phyloP scores from a whole-genome alignment of 1,284 basidiomycete genomes.

The Apiotrichum domesticum region DNA sequence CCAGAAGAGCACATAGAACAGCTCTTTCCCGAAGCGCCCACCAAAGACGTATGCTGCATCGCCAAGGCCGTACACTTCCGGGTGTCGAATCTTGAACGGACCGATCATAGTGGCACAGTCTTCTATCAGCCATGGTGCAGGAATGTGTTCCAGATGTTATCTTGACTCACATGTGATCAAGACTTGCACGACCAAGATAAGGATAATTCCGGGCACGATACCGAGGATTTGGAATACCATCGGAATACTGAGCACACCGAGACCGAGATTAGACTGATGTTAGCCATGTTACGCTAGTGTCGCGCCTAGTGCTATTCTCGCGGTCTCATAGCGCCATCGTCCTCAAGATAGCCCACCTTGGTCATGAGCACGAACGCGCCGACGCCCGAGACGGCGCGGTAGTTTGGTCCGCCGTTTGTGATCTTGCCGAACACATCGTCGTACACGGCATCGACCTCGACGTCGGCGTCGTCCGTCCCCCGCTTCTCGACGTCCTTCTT shows the following conservation, averaged over 20 bases:
- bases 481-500: too few relatives aligned
- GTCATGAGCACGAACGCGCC: slow-evolving; percentile 12
- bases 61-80: slow-evolving; percentile 17
- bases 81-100: slow-evolving; percentile 17
- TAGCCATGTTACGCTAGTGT: neutral
- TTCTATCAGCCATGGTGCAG: neutral
- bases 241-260: slow-evolving; percentile 29
- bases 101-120: slow-evolving; percentile 6
- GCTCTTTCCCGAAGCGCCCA: neutral
- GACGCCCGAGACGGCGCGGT: slow-evolving; percentile 16
- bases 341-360: neutral
- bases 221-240: slow-evolving; percentile 25
- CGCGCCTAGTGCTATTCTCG: neutral
- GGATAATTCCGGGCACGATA: slow-evolving; percentile 25
- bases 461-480: neutral
- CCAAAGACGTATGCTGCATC: slow-evolving; percentile 19
- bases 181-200: slow-evolving; percentile 17
- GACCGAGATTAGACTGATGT: slow-evolving; percentile 20
- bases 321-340: too few relatives aligned
- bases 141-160: neutral
- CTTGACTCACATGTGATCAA: neutral
- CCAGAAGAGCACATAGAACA: neutral
- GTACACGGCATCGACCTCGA: neutral
- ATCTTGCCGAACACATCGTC: slow-evolving; percentile 27
- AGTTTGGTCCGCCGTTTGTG: slow-evolving; percentile 22